Conservation (phyloP, 129 eudicot species). For the Artemisia argyi region DNA sequence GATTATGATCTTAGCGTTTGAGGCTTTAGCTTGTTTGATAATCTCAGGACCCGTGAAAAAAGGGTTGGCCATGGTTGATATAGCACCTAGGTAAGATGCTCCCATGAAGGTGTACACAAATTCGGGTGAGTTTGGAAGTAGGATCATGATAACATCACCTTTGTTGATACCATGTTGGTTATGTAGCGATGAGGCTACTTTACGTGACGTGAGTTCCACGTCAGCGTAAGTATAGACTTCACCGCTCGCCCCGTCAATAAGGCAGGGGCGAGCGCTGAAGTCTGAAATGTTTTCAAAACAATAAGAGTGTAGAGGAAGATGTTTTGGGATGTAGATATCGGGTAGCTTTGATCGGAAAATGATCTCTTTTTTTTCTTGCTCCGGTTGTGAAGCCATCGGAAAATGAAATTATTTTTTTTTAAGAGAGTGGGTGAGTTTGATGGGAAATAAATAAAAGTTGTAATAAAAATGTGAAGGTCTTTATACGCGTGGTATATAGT, state of each 20-base stretch:
- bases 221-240: constrained; percentile 61
- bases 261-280: constrained; percentile 53
- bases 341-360: constrained; percentile 91
- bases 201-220: constrained; percentile 62
- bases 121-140: constrained; percentile 78
- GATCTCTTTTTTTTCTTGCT: constrained; percentile 39
- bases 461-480: background rate
- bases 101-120: constrained; percentile 82
- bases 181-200: constrained; percentile 55
- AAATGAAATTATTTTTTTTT: background rate
- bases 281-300: constrained; percentile 75
- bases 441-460: constrained; percentile 5
- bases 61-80: constrained; percentile 88
- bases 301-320: constrained; percentile 81
- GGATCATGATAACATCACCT: constrained; percentile 73
- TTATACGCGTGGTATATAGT: constrained; percentile 30
- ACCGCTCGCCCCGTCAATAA: constrained; percentile 70
- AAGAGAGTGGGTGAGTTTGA: background rate
- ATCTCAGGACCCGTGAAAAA: constrained; percentile 74
- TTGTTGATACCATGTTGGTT: constrained; percentile 50
- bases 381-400: constrained; percentile 29
- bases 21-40: constrained; percentile 79
- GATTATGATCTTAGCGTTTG: constrained; percentile 60
- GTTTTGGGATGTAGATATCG: constrained; percentile 80
- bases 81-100: constrained; percentile 79